These are phyloP conservation scores for Pseudogymnoascus sp. DNA, from an alignment of 2,329 filamentous ascomycete genomes.

Conservation along the genomic window DNA sequence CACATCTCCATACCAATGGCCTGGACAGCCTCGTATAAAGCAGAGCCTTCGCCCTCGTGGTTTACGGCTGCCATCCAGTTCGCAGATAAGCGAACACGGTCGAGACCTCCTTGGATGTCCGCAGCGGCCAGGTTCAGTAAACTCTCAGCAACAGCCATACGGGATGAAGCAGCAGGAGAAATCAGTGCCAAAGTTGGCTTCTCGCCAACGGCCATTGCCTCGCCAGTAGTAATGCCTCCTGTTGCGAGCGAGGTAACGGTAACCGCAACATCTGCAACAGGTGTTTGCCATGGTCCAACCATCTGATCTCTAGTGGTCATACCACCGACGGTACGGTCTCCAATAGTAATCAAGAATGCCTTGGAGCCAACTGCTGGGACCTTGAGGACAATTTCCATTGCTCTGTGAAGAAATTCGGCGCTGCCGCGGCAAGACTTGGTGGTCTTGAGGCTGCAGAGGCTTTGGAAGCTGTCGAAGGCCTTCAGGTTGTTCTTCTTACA, in stretches of 20 bases:
- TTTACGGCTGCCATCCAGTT: conserved; percentile 99
- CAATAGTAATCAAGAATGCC: conserved; percentile 94
- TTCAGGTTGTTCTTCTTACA: conserved; percentile 60
- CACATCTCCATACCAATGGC: conserved; percentile 91
- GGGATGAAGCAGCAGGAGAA: conserved; percentile 77
- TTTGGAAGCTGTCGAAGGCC: conserved; percentile 59
- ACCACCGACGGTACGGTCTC: conserved; percentile 84
- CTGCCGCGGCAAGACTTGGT: conserved; percentile 35
- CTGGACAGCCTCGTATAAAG: conserved; percentile 85
- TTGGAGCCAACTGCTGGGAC: conserved; percentile 93
- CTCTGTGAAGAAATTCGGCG: conserved; percentile 45
- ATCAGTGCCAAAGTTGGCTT: conserved; percentile 84
- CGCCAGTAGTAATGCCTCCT: conserved; percentile 64
- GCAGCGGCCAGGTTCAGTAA: conserved; percentile 88
- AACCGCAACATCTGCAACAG: conserved; percentile 88
- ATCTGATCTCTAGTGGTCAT: conserved; percentile 86
- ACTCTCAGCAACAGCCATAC: conserved; percentile 93
- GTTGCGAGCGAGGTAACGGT: conserved; percentile 72
- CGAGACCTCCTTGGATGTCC: conserved; percentile 61
- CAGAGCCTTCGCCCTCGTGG: conserved; percentile 85
- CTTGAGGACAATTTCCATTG: conserved; percentile 71
- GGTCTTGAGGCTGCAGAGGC: conserved; percentile 41
- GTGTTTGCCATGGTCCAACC: conserved; percentile 92
- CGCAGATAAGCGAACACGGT: conserved; percentile 77
- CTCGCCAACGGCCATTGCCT: conserved; percentile 98